These are phyloP conservation scores for Ogataea saltuana DNA, from an alignment of 805 yeast species.

Conservation along the genomic window DNA sequence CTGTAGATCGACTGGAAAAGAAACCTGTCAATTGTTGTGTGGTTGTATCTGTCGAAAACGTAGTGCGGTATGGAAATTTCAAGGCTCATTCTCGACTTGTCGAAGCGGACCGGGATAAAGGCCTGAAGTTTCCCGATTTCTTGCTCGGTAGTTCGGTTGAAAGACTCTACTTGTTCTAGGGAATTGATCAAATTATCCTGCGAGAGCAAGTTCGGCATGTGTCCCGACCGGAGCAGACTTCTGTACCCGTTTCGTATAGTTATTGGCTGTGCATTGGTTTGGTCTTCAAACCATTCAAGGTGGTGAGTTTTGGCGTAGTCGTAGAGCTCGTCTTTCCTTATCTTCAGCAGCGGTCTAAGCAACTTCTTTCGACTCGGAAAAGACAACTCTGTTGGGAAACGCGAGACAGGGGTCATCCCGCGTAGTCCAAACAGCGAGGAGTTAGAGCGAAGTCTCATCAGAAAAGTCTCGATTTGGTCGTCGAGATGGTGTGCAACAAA, in stretches of 20 bases:
- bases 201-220: conserved; percentile 21
- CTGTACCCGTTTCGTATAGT: conserved; percentile 63
- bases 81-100: conserved; percentile 10
- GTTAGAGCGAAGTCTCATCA: conserved; percentile 50
- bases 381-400: conserved; percentile 17
- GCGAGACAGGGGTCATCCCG: conserved; percentile 43
- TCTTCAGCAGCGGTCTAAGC: conserved; percentile 54
- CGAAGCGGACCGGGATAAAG: conserved; percentile 3
- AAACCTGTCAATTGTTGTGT: conserved; percentile 31
- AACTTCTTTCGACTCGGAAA: conserved; percentile 25
- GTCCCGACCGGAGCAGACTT: conserved; percentile 23
- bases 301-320: conserved; percentile 43
- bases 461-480: conserved; percentile 72
- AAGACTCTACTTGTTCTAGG: conserved; percentile 14
- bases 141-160: conserved; percentile 21
- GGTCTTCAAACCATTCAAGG: conserved; percentile 70
- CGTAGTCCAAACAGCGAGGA: conserved; percentile 58
- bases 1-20: conserved; percentile 25
- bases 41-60: conserved; percentile 20
- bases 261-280: conserved; percentile 57
- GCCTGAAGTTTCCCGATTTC: conserved; percentile 19
- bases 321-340: conserved; percentile 46
- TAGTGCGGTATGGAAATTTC: conserved; percentile 21
- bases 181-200: conserved; percentile 12
- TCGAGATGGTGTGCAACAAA: conserved; percentile 68